Conservation (phyloP, 192 early-diverging fungal genomes). For the Funneliformis mosseae region DNA sequence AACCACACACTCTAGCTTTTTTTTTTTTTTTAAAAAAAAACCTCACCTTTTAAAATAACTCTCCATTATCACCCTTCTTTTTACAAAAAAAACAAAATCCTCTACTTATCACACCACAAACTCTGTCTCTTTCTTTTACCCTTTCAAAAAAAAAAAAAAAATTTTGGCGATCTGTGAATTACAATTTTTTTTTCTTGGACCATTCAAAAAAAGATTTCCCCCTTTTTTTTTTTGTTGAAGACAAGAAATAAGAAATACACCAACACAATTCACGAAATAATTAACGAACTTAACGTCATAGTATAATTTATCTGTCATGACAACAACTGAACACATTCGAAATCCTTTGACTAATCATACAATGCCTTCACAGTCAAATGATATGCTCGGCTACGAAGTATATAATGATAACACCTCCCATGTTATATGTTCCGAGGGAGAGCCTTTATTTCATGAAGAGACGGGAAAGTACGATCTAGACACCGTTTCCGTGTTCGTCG, state of each 20-base stretch:
- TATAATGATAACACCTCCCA: slow-evolving; percentile 2
- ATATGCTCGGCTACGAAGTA: slow-evolving; percentile 14
- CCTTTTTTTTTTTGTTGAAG: too few species aligned
- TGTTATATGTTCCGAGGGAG: background rate
- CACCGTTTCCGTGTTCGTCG: slow-evolving; percentile 30
- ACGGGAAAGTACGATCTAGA: slow-evolving; percentile 34
- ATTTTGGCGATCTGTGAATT: too few species aligned
- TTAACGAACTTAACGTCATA: too few species aligned
- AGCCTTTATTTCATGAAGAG: slow-evolving; percentile 14
- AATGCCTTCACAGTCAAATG: slow-evolving; percentile 30
- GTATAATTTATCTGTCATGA: slow-evolving; percentile 4
- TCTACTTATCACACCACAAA: background rate
- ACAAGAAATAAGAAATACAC: too few species aligned
- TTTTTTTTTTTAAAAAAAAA: too few species aligned
- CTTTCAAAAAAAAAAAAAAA: too few species aligned
- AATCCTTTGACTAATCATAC: slow-evolving; percentile 1
- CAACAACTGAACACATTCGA: slow-evolving; percentile 1
- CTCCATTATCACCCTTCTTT: too few species aligned
- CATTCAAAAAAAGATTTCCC: too few species aligned
- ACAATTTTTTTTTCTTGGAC: too few species aligned
- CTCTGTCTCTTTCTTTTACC: background rate
- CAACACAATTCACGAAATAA: too few species aligned
- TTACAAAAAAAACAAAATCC: background rate
- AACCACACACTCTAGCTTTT: background rate
- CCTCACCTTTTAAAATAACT: too few species aligned